Conservation (phyloP, 2,329 filamentous ascomycete genomes). For the Daldinia sp. region DNA sequence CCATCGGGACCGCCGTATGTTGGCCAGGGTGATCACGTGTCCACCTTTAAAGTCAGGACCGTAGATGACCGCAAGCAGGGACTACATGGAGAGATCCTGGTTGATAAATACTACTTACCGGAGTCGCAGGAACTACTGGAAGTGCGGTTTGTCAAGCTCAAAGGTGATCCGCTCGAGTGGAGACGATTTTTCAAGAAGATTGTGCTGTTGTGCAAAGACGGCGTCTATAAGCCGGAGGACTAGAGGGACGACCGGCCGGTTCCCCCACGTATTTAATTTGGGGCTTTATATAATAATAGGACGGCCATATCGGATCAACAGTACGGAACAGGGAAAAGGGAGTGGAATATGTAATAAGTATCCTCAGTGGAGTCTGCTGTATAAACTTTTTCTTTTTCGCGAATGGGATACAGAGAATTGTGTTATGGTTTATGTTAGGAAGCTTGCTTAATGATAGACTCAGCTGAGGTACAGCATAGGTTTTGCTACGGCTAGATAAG, state of each 20-base stretch:
- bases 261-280: constrained; percentile 6
- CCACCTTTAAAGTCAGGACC: constrained; percentile 79
- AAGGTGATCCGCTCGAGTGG: constrained; percentile 97
- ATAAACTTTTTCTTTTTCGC: neutral
- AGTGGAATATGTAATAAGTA: neutral
- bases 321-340: neutral
- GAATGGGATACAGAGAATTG: constrained; percentile 27
- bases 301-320: neutral
- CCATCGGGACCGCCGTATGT: constrained; percentile 61
- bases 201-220: constrained; percentile 88
- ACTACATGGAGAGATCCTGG: constrained; percentile 79
- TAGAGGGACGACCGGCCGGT: constrained; percentile 41
- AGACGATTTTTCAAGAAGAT: constrained; percentile 96
- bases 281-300: neutral
- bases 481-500: constrained; percentile 15
- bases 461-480: constrained; percentile 5
- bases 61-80: constrained; percentile 78
- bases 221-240: constrained; percentile 72
- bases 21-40: constrained; percentile 66
- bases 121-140: constrained; percentile 76
- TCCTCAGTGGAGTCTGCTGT: neutral
- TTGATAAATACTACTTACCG: constrained; percentile 73
- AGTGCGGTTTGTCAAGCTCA: constrained; percentile 91
- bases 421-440: constrained; percentile 15
- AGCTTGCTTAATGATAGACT: constrained; percentile 23